Evolutionary conservation across 257 asterid species (phyloP).

Genomic region (Nicotiana obtusifolia): DNA sequence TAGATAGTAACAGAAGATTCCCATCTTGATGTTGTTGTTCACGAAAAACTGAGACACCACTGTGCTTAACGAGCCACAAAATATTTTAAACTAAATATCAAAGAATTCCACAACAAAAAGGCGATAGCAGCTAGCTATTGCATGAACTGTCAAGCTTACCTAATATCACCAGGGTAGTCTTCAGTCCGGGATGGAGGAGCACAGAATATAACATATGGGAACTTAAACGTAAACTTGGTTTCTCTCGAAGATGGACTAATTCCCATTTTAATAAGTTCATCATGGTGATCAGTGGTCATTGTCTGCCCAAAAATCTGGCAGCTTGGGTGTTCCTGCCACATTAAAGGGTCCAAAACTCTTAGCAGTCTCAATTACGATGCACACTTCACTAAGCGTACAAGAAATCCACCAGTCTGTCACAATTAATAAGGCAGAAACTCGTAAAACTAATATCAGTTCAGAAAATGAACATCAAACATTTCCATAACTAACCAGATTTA

Average conservation of each 20-base stretch:
- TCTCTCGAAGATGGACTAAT: slow-evolving; percentile 68
- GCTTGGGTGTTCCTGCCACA: slow-evolving; percentile 66
- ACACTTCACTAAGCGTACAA: not conserved
- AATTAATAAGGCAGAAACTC: not conserved
- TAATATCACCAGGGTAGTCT: slow-evolving; percentile 84
- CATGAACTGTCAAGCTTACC: slow-evolving; percentile 34
- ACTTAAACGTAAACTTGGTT: slow-evolving; percentile 36
- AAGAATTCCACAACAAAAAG: not conserved
- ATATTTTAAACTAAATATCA: not conserved
- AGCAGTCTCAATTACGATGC: slow-evolving; percentile 1
- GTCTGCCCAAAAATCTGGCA: slow-evolving; percentile 81
- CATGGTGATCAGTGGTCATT: slow-evolving; percentile 69
- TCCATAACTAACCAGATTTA: not conserved
- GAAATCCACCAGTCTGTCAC: not conserved
- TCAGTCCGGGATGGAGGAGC: slow-evolving; percentile 72
- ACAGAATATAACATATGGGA: slow-evolving; percentile 85
- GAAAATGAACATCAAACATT: not conserved
- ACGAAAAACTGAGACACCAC: not conserved
- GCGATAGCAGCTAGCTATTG: not conserved
- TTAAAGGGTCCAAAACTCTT: not conserved
- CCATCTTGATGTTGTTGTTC: not conserved
- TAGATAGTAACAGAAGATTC: not conserved
- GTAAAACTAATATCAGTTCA: not conserved
- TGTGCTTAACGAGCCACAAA: not conserved
- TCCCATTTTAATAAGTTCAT: slow-evolving; percentile 69